These are phyloP conservation scores for Punica granatum DNA, from an alignment of 345 rosid species.

Conservation along the genomic window DNA sequence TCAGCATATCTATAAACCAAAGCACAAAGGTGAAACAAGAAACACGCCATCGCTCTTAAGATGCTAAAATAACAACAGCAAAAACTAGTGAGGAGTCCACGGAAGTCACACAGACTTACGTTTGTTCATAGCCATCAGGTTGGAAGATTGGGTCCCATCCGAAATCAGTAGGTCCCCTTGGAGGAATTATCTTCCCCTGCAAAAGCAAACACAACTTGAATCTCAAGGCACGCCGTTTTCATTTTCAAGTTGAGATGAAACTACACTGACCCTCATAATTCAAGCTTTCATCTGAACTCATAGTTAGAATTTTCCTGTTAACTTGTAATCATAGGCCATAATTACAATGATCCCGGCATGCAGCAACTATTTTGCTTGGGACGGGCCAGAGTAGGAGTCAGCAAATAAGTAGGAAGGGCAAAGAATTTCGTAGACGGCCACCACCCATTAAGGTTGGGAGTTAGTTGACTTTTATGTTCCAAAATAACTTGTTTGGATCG, in stretches of 20 bases:
- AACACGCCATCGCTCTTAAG: too few relatives aligned
- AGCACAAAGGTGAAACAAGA: constrained; percentile 3
- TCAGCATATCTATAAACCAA: constrained; percentile 54
- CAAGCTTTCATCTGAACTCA: neutral
- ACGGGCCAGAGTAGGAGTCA: too few relatives aligned
- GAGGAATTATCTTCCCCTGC: constrained; percentile 82
- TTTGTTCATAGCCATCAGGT: constrained; percentile 79
- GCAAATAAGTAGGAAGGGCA: too few relatives aligned
- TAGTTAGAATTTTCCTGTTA: neutral
- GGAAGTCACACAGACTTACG: constrained; percentile 30
- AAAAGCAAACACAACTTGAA: constrained; percentile 17
- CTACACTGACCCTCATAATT: neutral
- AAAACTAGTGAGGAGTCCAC: neutral
- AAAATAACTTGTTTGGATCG: too few relatives aligned
- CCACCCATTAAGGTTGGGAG: too few relatives aligned
- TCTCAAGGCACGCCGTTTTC: too few relatives aligned
- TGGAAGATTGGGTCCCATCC: constrained; percentile 98
- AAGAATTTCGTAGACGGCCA: too few relatives aligned
- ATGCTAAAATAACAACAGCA: neutral
- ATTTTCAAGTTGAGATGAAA: neutral
- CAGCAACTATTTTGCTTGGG: too few relatives aligned
- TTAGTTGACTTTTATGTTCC: too few relatives aligned
- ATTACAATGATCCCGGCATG: too few relatives aligned
- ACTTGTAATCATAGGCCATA: too few relatives aligned
- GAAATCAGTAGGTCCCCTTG: constrained; percentile 83